Percentiles rank a stretch among this genome's conserved stretches.
These are phyloP conservation scores for Aphanoascus verrucosus DNA, from an alignment of 2,329 filamentous ascomycete genomes.

Conservation along the genomic window DNA sequence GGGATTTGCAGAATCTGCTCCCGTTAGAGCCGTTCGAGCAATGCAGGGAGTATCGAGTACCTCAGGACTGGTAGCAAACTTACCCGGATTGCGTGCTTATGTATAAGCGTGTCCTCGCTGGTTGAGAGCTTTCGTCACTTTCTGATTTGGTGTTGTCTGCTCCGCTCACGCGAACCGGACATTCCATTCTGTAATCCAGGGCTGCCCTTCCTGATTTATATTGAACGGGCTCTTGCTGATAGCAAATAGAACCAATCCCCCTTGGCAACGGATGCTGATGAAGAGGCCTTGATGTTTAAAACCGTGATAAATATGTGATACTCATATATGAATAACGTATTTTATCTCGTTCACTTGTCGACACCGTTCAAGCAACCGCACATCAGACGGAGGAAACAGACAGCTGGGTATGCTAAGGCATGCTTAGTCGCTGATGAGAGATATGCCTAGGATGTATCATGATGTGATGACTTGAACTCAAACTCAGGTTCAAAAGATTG, in stretches of 20 bases:
- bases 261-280: too few species aligned
- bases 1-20: conserved; percentile 29
- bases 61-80: background rate
- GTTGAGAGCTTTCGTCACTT: conserved; percentile 28
- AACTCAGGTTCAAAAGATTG: too few species aligned
- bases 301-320: too few species aligned
- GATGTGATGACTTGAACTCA: too few species aligned
- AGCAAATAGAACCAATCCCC: too few species aligned
- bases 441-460: too few species aligned
- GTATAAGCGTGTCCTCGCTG: conserved; percentile 25
- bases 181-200: conserved; percentile 11
- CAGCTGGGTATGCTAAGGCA: background rate
- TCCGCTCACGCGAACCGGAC: conserved; percentile 28
- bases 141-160: conserved; percentile 25
- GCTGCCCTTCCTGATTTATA: background rate
- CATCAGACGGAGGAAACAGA: background rate
- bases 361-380: too few species aligned
- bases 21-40: background rate
- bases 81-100: conserved; percentile 20
- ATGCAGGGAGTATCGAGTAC: too few species aligned
- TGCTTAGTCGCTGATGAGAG: background rate
- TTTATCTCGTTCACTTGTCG: too few species aligned
- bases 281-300: too few species aligned
- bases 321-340: too few species aligned
- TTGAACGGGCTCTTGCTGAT: too few species aligned